Base-by-base conservation (phyloP, 73 alveolate species). In the Paramecium primaurelia region DNA sequence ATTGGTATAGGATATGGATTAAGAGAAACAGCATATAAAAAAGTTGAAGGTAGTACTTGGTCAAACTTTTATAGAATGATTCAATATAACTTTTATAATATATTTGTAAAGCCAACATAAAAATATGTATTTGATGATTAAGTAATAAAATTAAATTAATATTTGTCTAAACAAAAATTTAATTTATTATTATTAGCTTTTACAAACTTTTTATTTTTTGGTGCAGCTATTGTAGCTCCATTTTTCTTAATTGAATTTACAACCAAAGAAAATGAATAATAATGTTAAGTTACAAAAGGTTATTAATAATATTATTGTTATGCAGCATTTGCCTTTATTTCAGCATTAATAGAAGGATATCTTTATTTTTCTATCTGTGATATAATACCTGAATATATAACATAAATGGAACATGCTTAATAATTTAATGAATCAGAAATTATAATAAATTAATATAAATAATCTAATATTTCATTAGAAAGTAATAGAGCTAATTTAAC, bases 1-100 rank as follows among this genome's bases (percentile, higher is more conserved):
- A 75, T 75, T 36, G 88, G 88, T n/a, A 75, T 75, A 32, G 88
- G 88, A 30, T 75, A 75, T 75, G 58, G 68, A 0, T 75, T 75
- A 34, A 75, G 88, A 75, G 84, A 64, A 34, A 64, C 42, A 11
- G 84, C 47, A 1, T 64, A 64, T 64, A 20, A 14, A 73, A 73
- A 73, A 38, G 87, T 59, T 6, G 47, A 42, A 45, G 91, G 75
- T 28, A 47, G 6, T 26, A 12, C 32, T 4, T 45, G 58, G 38
- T 34, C 34, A 34, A 75, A 40, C 20, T 18, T 32, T 22, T 34
- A 22, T 32, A 75, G 49, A 75, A 37, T 32, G 68, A 34, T 40
- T 6, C n/a, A 38, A 42, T 80, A 80, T 80, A 16, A 10, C 3
- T 45, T 80, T 22, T 45, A 20, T 32, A 18, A 49, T 49, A 10